Base-by-base conservation (phyloP, 345 rosid species). In the Camelina laxa region DNA sequence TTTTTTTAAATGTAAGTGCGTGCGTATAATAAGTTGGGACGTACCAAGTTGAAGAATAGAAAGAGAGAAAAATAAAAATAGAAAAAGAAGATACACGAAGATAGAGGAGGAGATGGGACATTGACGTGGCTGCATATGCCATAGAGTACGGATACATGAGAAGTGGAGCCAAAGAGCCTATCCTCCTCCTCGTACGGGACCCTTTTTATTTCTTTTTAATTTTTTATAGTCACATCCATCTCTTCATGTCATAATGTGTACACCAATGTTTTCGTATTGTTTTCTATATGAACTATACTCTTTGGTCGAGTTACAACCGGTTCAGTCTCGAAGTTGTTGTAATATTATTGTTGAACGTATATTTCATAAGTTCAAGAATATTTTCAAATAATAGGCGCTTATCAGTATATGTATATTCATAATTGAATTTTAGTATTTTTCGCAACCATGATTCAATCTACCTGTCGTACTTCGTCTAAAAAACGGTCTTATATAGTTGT, bases 151-250 rank as follows among this genome's bases (percentile, higher is more conserved):
- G 66, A 70, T 14, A 15, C 72, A 70, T 56, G 55, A 76, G 61
- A 77, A 64, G 72, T 77, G 80, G 80, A 77, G 76, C 80, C 76
- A 70, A 69, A 11, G 61, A 70, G 67, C 61, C 48, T 69, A 54
- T 64, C 67, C 61, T 64, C 72, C 76, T 77, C 80, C 76, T 77
- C 80, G 80, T 70, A 77, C 76, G 76, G 72, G 80, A 10, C 67
- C 64, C 20, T 47, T 64, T 76, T 57, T 47, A 24, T 76, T 63
- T 70, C 21, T 70, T 56, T 68, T 70, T 19, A 1, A 0, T 55
- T 45, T 14, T 24, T 69, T 63, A 72, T 70, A 11, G 76, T 77
- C 80, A 77, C 75, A 70, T 77, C 80, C 38, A 57, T 76, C 80
- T 76, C 60, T 70, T 76, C 80, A 36, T 64, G 64, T 69, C 15